Conservation (phyloP, 441 rosid species). For the Omphalea diandra region DNA sequence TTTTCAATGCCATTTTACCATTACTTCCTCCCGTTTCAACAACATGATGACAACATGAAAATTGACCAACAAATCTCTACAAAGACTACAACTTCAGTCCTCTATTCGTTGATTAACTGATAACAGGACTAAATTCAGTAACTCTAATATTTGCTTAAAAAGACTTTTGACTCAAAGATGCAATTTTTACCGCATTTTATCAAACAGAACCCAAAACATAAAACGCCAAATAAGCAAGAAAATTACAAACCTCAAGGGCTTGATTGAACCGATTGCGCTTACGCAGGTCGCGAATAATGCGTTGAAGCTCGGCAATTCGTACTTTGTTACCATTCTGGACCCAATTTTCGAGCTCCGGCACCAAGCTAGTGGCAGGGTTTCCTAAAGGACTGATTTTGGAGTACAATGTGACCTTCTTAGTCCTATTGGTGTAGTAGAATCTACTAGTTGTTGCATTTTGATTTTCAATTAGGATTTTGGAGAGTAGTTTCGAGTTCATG, state of each 20-base stretch:
- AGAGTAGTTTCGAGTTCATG: conserved; percentile 36
- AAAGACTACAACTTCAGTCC: background rate
- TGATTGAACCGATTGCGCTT: conserved; percentile 71
- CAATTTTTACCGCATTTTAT: background rate
- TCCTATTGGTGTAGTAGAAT: conserved; percentile 56
- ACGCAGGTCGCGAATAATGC: conserved; percentile 73
- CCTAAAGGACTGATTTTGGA: conserved; percentile 81
- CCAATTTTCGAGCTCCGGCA: conserved; percentile 80
- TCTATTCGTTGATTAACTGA: background rate
- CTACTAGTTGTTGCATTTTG: conserved; percentile 32
- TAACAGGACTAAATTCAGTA: background rate
- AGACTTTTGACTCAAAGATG: background rate
- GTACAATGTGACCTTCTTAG: conserved; percentile 56
- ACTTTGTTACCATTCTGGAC: conserved; percentile 52
- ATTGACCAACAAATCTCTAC: background rate
- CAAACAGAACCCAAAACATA: conserved; percentile 11
- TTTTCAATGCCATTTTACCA: background rate
- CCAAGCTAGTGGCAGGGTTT: conserved; percentile 46
- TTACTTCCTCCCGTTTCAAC: background rate
- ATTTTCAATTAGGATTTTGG: conserved; percentile 29
- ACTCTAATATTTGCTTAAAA: background rate
- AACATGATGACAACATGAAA: background rate
- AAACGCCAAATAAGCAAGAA: background rate
- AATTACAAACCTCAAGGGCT: conserved; percentile 67
- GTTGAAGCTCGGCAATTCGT: conserved; percentile 72